Evolutionary conservation across 192 early-diverging fungal genomes (phyloP), one percentile per base, ranked within the genome.

Genomic region (Coemansia guatemalensis): DNA sequence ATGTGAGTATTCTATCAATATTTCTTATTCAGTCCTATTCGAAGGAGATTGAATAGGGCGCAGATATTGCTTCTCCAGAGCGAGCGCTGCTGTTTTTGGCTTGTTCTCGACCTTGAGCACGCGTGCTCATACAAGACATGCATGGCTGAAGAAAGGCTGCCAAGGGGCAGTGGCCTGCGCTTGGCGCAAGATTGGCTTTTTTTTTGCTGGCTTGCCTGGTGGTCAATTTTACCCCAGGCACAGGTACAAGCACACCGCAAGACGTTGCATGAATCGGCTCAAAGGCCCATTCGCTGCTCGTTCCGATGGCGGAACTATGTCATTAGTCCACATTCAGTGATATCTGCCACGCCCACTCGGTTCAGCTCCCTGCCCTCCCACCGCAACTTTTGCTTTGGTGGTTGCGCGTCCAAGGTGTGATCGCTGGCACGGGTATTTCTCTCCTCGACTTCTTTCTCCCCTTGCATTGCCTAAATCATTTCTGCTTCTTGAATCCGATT

Each of bases 141-240:
- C 39, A 44, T 35, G 33, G 5, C 33, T 58, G 22, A 22, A 23
- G 39, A 58, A 35, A 25, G 20, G 27, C 59, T 30, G 23, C n/a
- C 30, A 47, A 26, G 8, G 44, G 39, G 6, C 6, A 17, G 35
- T 39, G 59, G 59, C 12, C 59, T 49, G 48, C 48, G 59, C 59
- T 61, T 30, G n/a, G 26, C 32, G 27, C 48, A 50, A 51, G 17
- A 17, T 44, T 44, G 39, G 39, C 39, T 6, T 30, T 30, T 44
- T 44, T 39, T 44, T 44, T 44, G 39, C 39, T 44, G 17, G 11
- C 39, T 11, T 44, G 39, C 3, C 39, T 17, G 39, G 39, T 44
- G 12, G 39, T 14, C 39, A 44, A 44, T 17, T 44, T 44, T 12
- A 30, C 11, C 39, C 17, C 39, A 2, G 39, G 39, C 33, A 35